Evolutionary conservation across 148 eudicot species (phyloP).

Genomic region (Silene uniflora): DNA sequence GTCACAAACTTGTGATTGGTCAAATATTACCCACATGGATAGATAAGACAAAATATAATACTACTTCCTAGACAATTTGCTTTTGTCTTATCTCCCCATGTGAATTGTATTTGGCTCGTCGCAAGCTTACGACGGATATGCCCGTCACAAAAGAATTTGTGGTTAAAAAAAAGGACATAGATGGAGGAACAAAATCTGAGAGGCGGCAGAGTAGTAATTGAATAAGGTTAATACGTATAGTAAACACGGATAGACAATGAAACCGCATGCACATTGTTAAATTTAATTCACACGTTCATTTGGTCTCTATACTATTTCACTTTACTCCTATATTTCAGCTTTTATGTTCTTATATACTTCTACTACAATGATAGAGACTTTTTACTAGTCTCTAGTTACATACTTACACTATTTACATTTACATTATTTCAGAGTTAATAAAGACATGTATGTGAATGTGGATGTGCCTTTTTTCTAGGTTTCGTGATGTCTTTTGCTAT

Average conservation of each 20-base stretch:
- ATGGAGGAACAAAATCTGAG: constrained; percentile 56
- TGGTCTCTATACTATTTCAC: neutral
- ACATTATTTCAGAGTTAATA: neutral
- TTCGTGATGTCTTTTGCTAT: neutral
- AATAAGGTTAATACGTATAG: constrained; percentile 20
- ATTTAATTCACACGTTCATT: constrained; percentile 12
- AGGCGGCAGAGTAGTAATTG: constrained; percentile 55
- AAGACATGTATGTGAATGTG: no score
- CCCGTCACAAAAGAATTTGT: no score
- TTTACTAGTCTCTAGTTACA: neutral
- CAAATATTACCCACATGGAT: no score
- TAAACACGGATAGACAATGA: constrained; percentile 10
- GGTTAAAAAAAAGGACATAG: constrained; percentile 17
- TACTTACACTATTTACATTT: neutral
- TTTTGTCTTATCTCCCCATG: no score
- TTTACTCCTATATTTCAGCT: constrained; percentile 4
- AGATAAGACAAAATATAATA: no score
- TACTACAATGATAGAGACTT: neutral
- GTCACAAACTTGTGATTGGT: no score
- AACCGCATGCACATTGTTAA: constrained; percentile 6
- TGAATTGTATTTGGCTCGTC: no score
- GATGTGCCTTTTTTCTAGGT: neutral
- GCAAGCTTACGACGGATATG: no score
- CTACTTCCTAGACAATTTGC: no score
- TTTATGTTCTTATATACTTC: constrained; percentile 8